Conservation (phyloP, 768 basidiomycete species). For the Sarcomyxa edulis region DNA sequence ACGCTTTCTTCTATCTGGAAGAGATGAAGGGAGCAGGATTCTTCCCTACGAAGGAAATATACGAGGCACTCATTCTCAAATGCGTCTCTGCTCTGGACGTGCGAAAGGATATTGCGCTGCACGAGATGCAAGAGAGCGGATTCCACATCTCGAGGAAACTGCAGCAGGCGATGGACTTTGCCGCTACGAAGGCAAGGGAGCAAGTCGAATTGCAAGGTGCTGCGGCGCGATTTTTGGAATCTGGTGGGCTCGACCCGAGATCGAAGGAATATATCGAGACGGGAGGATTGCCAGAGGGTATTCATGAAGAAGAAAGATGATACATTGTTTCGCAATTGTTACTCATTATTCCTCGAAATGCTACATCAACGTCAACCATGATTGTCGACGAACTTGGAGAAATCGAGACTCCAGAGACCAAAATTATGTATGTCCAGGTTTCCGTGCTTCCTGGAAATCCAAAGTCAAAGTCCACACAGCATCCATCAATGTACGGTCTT, state of each 20-base stretch:
- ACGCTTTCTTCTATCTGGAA: constrained; percentile 85
- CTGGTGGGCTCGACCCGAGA: constrained; percentile 19
- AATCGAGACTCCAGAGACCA: too few relatives aligned
- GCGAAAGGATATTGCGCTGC: constrained; percentile 57
- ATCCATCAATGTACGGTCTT: too few relatives aligned
- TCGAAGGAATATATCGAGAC: constrained; percentile 6
- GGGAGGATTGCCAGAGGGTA: too few relatives aligned
- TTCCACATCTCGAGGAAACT: constrained; percentile 28
- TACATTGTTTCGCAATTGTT: too few relatives aligned
- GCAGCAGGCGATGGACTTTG: constrained; percentile 8
- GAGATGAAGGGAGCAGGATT: constrained; percentile 67
- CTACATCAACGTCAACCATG: too few relatives aligned
- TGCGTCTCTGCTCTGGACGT: constrained; percentile 53
- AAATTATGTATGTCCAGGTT: too few relatives aligned
- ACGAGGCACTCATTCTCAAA: constrained; percentile 53
- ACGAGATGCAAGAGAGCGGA: constrained; percentile 67
- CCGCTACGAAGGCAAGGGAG: background rate
- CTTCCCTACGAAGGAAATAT: constrained; percentile 48
- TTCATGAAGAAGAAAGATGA: too few relatives aligned
- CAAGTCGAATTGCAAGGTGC: constrained; percentile 17
- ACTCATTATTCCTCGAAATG: too few relatives aligned
- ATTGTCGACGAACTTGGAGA: too few relatives aligned
- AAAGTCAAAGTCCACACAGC: too few relatives aligned
- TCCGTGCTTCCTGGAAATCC: too few relatives aligned
- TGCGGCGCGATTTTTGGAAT: constrained; percentile 26